Base-by-base conservation (phyloP, 139 green algal species). In the Trebouxia sp. region DNA sequence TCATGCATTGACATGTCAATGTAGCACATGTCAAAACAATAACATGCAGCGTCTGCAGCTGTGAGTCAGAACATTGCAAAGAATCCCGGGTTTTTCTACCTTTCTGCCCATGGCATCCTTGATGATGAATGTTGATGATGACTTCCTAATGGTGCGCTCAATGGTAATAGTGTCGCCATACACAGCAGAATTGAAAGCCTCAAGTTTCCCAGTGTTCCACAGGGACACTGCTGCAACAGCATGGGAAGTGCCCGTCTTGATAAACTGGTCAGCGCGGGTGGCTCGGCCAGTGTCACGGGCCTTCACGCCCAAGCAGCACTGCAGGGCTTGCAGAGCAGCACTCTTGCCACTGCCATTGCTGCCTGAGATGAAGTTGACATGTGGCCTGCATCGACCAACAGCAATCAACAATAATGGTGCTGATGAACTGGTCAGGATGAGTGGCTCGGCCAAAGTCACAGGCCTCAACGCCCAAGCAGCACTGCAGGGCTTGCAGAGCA, bases 271-370 rank as follows among this genome's bases (percentile, higher is more conserved):
- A 12, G 83, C 41, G 37, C 72, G 66, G 26, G 30, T 77, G 24
- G 81, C 91, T 1, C 91, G 84, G 3, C 89, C 87, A 17, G 90
- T 96, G 11, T 89, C 70, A 0, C 70, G 69, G 5, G 93, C 92
- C 0, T 42, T 86, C 0, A 82, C 84, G 8, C 92, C 93, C 72
- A 96, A 80, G 82, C 90, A 94, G 26, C 85, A 41, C 83, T 95
- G 81, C 75, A 96, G 74, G 11, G 86, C 91, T 62, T 93, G 86
- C 65, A 96, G 81, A 2, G 92, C 82, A 1, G 92, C 90, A 17
- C 56, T 86, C 81, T 96, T 96, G 74, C 92, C 92, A 56, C 85
- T 93, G 10, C 92, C 92, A 70, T 96, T 96, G 24, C 69, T 66
- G 58, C 92, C 92, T 22, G 56, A 88, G 22, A 96, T 78, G 66